Evolutionary conservation across 495 filamentous ascomycete species (phyloP).

Genomic region (Lentithecium fluviatile): DNA sequence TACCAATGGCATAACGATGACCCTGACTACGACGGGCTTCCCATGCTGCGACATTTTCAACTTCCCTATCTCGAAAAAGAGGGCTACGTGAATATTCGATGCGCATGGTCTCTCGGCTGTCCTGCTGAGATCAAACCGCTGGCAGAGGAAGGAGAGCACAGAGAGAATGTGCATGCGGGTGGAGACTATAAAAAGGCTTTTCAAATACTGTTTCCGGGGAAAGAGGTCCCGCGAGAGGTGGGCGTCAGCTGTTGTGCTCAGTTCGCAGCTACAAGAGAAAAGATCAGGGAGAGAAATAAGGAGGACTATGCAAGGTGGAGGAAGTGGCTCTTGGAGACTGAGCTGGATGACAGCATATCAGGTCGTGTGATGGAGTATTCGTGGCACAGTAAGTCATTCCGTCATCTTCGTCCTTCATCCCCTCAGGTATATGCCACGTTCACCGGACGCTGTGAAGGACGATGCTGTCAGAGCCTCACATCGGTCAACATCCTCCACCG

Average conservation of each 20-base stretch:
- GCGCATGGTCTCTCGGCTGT: conserved; percentile 62
- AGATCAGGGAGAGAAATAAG: conserved; percentile 45
- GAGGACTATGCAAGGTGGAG: conserved; percentile 49
- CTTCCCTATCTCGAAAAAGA: conserved; percentile 53
- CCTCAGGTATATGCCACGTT: too few relatives aligned
- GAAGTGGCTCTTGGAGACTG: conserved; percentile 46
- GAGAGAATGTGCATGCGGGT: conserved; percentile 45
- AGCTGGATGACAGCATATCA: conserved; percentile 49
- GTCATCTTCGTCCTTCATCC: too few relatives aligned
- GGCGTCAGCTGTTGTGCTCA: conserved; percentile 54
- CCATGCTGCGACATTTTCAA: conserved; percentile 55
- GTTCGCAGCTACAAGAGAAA: conserved; percentile 50
- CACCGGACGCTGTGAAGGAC: too few relatives aligned
- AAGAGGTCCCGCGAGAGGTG: conserved; percentile 41
- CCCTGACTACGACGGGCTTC: conserved; percentile 38
- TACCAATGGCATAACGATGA: conserved; percentile 39
- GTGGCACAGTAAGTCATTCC: conserved; percentile 47
- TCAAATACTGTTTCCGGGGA: conserved; percentile 53
- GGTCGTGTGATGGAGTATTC: conserved; percentile 54
- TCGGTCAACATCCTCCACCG: too few relatives aligned
- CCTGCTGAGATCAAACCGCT: conserved; percentile 57
- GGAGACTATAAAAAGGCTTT: conserved; percentile 56
- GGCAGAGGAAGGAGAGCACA: conserved; percentile 44
- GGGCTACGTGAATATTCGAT: conserved; percentile 67
- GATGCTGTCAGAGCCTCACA: neutral